A percentile compares a stretch with the other conserved stretches of the same genome.
These are phyloP conservation scores for Gigaspora rosea DNA, from an alignment of 192 early-diverging fungal species.

Conservation along the genomic window DNA sequence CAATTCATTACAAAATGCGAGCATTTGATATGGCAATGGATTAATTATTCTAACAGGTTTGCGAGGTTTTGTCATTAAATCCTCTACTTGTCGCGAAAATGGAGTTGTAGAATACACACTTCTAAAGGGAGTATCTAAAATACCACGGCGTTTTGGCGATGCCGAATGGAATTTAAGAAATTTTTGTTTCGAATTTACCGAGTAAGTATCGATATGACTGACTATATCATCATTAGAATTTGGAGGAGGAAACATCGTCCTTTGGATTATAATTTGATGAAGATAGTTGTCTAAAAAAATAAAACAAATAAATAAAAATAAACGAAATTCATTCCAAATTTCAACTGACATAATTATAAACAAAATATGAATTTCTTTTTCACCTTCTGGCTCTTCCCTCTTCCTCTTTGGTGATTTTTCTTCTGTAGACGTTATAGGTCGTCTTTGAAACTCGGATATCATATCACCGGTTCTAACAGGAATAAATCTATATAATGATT, in stretches of 20 bases:
- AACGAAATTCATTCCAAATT: not conserved
- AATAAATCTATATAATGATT: slow-evolving; percentile 10
- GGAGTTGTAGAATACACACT: slow-evolving; percentile 60
- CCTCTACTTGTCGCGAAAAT: slow-evolving; percentile 52
- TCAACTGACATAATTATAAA: not conserved
- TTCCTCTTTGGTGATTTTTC: not conserved
- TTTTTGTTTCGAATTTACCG: not conserved
- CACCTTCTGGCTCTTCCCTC: not conserved
- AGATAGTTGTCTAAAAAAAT: not conserved
- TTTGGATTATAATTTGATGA: slow-evolving; percentile 6
- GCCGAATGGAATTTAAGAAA: slow-evolving; percentile 21
- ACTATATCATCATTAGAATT: not conserved
- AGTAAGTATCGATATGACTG: not conserved
- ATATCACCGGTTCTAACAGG: slow-evolving; percentile 16
- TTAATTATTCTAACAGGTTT: slow-evolving; percentile 62
- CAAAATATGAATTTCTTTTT: not conserved
- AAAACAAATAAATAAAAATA: not conserved
- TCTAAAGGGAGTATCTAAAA: slow-evolving; percentile 55
- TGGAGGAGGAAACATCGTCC: slow-evolving; percentile 12
- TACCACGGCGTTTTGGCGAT: slow-evolving; percentile 29
- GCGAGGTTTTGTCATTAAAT: slow-evolving; percentile 49
- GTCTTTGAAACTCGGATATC: slow-evolving; percentile 21
- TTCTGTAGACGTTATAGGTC: not conserved
- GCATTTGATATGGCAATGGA: slow-evolving; percentile 26
- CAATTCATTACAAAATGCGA: slow-evolving; percentile 41